Evolutionary conservation across 2,329 filamentous ascomycete species (phyloP).

Genomic region (Albifimbria verrucaria): DNA sequence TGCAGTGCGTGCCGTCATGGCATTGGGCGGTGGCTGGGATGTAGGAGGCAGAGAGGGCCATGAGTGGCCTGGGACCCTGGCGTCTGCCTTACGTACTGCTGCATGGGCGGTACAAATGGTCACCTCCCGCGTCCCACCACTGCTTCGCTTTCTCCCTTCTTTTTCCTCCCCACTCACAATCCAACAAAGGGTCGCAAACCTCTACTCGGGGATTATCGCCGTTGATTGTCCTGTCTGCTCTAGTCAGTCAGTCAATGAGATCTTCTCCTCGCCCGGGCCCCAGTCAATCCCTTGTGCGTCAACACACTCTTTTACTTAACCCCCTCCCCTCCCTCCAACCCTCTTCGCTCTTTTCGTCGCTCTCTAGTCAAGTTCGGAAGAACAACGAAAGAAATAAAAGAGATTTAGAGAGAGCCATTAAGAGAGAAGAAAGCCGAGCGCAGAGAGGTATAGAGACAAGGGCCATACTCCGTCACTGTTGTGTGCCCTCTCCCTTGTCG

Average conservation of each 20-base stretch:
- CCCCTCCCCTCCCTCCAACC: conserved; percentile 13
- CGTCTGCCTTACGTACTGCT: background rate
- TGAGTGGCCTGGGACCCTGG: background rate
- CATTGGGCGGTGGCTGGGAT: background rate
- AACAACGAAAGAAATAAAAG: conserved; percentile 16
- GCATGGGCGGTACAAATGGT: background rate
- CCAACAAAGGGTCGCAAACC: conserved; percentile 57
- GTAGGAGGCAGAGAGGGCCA: background rate
- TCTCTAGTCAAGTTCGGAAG: conserved; percentile 37
- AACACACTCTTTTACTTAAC: conserved; percentile 25
- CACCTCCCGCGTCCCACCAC: background rate
- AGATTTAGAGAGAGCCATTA: conserved; percentile 10
- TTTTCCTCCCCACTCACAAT: conserved; percentile 51
- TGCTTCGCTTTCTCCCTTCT: conserved; percentile 19
- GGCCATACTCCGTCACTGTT: no score
- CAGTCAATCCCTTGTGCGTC: conserved; percentile 42
- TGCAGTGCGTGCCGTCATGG: background rate
- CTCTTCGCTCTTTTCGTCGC: conserved; percentile 51
- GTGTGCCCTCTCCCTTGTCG: no score
- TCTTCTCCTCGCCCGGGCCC: conserved; percentile 54
- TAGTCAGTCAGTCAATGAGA: conserved; percentile 36
- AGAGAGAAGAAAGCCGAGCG: conserved; percentile 4
- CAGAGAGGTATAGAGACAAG: no score
- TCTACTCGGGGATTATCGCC: conserved; percentile 48
- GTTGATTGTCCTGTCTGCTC: no score